Base-by-base conservation (phyloP, 106 monocot genomes). In the Vanilla planifolia region DNA sequence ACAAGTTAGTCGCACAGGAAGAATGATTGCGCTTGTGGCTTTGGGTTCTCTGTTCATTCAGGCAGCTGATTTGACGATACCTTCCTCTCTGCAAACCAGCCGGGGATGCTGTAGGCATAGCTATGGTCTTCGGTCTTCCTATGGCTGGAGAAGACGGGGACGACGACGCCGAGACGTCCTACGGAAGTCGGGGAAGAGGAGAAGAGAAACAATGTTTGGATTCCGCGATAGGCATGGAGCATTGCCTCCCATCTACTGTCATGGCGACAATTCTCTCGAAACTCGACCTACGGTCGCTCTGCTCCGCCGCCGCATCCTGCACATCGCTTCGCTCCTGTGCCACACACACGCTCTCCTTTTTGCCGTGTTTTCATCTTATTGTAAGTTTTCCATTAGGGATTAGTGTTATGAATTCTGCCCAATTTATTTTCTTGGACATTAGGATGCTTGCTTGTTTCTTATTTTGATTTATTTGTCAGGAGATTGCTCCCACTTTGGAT, bases 281-380 rank as follows among this genome's bases (percentile, higher is more conserved):
- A 48, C 88, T 96, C 55, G 96, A 98, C 58, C 59, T 77, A 29
- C 76, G 75, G 51, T 98, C 91, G 33, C 78, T 98, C 68, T 80
- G 82, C 70, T 69, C 76, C 61, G 84, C 74, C 39, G 71, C 91
- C 52, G 78, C 80, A 67, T 53, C 91, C 5, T 88, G 74, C 67
- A 73, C 63, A 41, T 68, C 77, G 41, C 69, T 98, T 77, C 81
- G 72, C 61, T n/a, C 63, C 79, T 74, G 73, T 55, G 91, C 87
- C 43, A 43, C 71, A 45, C 74, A 77, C 28, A 48, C 85, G 34
- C 70, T 88, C 44, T 77, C 87, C 52, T 88, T 98, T 62, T 48
- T 85, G 28, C 70, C 90, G 2, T 47, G 74, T 62, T 72, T 98
- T 67, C 84, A 92, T 71, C 82, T 98, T 47, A 55, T 76, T 43